phyloP scores from a whole-genome alignment of 345 rosid genomes.

The Brassica rapa region DNA sequence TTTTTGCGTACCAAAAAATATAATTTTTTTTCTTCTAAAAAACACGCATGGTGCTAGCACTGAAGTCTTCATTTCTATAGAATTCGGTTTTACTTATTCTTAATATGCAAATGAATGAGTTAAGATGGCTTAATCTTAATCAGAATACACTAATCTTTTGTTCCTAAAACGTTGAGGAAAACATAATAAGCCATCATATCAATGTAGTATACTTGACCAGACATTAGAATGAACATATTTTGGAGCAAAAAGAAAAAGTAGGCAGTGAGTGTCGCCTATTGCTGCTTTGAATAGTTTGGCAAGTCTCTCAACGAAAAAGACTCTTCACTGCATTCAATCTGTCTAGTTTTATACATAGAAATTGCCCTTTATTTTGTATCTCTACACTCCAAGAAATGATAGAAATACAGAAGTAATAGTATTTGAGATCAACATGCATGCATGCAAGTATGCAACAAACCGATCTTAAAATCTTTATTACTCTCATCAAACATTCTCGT shows the following conservation, averaged over 20 bases:
- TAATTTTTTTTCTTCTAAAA: background rate
- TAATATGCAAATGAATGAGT: background rate
- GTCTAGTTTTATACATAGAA: background rate
- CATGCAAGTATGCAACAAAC: background rate
- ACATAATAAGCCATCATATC: background rate
- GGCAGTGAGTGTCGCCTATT: slow-evolving; percentile 26
- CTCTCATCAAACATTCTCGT: background rate
- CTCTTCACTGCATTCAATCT: slow-evolving; percentile 17
- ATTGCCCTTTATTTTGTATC: slow-evolving; percentile 2
- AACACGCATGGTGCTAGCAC: background rate
- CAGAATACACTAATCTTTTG: background rate
- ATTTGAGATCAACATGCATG: background rate
- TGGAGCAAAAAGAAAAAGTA: slow-evolving; percentile 5
- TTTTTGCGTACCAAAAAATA: too few species aligned
- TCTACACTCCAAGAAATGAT: background rate
- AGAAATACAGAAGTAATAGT: background rate
- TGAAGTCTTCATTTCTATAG: background rate
- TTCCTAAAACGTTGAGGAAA: background rate
- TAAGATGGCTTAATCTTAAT: background rate
- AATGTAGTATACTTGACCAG: slow-evolving; percentile 12
- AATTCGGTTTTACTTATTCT: too few species aligned
- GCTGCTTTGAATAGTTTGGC: slow-evolving; percentile 36
- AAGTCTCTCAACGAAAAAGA: slow-evolving; percentile 20
- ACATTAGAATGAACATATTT: background rate
- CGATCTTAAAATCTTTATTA: background rate